These are phyloP conservation scores for Didymella pinodella DNA, from an alignment of 2,329 filamentous ascomycete genomes.

Conservation along the genomic window DNA sequence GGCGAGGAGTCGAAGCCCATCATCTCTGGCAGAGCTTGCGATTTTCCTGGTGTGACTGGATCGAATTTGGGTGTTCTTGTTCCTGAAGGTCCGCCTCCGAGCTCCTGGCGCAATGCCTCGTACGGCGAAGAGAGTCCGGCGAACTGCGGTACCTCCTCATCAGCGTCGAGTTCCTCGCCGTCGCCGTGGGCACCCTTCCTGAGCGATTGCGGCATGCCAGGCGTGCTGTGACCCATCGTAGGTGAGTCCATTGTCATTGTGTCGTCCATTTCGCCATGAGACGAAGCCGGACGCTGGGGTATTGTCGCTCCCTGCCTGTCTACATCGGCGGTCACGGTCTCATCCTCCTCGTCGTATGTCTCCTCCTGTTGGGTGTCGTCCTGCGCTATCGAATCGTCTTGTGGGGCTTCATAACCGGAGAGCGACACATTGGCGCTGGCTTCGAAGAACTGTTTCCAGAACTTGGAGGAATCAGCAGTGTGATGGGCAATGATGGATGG, in stretches of 20 bases:
- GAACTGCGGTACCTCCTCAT: conserved; percentile 55
- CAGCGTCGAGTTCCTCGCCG: conserved; percentile 24
- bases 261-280: conserved; percentile 56
- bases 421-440: conserved; percentile 96
- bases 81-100: conserved; percentile 69
- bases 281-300: conserved; percentile 42
- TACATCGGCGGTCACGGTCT: conserved; percentile 51
- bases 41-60: conserved; percentile 49
- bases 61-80: conserved; percentile 40
- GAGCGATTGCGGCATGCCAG: conserved; percentile 48
- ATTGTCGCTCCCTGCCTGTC: conserved; percentile 56
- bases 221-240: conserved; percentile 68
- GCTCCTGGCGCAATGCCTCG: conserved; percentile 73
- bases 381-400: conserved; percentile 63
- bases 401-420: conserved; percentile 87
- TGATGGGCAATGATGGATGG: conserved; percentile 1
- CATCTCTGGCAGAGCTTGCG: conserved; percentile 52
- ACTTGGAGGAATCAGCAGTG: conserved; percentile 64
- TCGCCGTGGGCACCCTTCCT: conserved; percentile 25
- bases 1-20: conserved; percentile 59
- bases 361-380: conserved; percentile 49
- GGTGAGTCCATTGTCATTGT: conserved; percentile 73
- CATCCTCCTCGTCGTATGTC: conserved; percentile 55
- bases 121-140: conserved; percentile 79
- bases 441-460: conserved; percentile 99